A percentile compares a stretch with the other conserved stretches of the same genome.
These are phyloP conservation scores for Teratosphaeria destructans DNA, from an alignment of 2,329 filamentous ascomycete species.

Conservation along the genomic window DNA sequence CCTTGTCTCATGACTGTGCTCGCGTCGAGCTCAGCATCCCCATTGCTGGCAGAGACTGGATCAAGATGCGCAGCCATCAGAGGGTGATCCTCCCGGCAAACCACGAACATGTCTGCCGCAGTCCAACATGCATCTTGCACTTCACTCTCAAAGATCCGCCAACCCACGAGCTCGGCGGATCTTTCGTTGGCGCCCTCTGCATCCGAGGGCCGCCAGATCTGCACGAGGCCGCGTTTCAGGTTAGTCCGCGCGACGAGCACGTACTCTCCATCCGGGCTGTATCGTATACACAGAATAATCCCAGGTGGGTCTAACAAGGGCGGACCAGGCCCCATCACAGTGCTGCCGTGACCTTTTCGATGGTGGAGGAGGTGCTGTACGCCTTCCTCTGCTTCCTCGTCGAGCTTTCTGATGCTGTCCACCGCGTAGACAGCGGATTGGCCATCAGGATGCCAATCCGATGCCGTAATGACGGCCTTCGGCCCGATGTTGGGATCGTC, in stretches of 20 bases:
- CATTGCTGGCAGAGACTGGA: conserved; percentile 5
- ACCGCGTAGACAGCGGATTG: conserved; percentile 21
- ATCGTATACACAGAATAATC: conserved; percentile 20
- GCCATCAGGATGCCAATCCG: conserved; percentile 26
- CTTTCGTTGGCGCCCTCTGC: conserved; percentile 1
- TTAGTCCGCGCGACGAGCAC: conserved; percentile 21
- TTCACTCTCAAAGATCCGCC: conserved; percentile 31
- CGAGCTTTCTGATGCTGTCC: conserved; percentile 11
- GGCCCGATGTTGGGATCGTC: conserved; percentile 19
- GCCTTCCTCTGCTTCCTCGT: conserved; percentile 11
- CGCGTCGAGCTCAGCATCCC: conserved; percentile 2
- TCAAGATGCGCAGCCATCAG: neutral
- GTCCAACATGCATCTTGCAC: conserved; percentile 37
- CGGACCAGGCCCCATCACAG: conserved; percentile 11
- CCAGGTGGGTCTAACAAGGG: conserved; percentile 17
- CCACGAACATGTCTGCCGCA: conserved; percentile 32
- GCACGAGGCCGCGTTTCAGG: conserved; percentile 20
- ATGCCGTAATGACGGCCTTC: conserved; percentile 21
- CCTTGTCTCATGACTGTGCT: conserved; percentile 8
- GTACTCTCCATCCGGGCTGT: conserved; percentile 21
- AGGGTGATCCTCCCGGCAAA: conserved; percentile 29
- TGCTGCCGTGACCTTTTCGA: conserved; percentile 11
- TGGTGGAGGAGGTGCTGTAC: conserved; percentile 19
- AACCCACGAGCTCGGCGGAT: conserved; percentile 26
- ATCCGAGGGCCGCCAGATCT: conserved; percentile 18